Evolutionary conservation across 768 basidiomycete genomes (phyloP).

Genomic region (Gloeopeniophorella convolvens): DNA sequence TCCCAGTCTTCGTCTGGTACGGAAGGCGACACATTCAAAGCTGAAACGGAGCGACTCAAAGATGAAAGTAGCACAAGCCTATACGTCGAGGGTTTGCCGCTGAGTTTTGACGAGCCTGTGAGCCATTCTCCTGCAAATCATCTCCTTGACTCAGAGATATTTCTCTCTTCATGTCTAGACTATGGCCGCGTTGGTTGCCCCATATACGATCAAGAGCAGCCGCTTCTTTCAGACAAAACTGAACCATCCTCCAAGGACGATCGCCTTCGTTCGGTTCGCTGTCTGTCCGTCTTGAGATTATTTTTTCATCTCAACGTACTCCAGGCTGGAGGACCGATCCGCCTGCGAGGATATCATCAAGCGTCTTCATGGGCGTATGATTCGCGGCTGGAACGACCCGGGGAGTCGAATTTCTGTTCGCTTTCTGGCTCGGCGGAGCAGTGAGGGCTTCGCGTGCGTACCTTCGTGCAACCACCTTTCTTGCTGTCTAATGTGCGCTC

Average conservation of each 20-base stretch:
- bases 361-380: constrained; percentile 71
- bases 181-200: constrained; percentile 55
- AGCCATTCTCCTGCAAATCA: constrained; percentile 15
- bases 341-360: constrained; percentile 78
- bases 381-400: constrained; percentile 70
- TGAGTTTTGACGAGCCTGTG: constrained; percentile 63
- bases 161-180: constrained; percentile 35
- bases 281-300: not conserved
- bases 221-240: constrained; percentile 76
- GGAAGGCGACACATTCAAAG: constrained; percentile 49
- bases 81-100: constrained; percentile 76
- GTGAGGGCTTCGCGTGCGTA: constrained; percentile 62
- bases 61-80: constrained; percentile 67
- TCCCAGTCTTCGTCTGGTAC: constrained; percentile 10
- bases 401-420: constrained; percentile 74
- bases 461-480: not conserved
- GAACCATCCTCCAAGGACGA: constrained; percentile 70
- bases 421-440: constrained; percentile 74
- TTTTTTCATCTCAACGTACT: not conserved
- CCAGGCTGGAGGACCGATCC: constrained; percentile 59
- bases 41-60: constrained; percentile 69
- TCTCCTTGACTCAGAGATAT: not conserved
- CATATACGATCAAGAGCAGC: constrained; percentile 66
- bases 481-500: constrained; percentile 8
- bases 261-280: constrained; percentile 71